phyloP scores from a whole-genome alignment of 2,329 filamentous ascomycete genomes.

The Colletotrichum sublineola region DNA sequence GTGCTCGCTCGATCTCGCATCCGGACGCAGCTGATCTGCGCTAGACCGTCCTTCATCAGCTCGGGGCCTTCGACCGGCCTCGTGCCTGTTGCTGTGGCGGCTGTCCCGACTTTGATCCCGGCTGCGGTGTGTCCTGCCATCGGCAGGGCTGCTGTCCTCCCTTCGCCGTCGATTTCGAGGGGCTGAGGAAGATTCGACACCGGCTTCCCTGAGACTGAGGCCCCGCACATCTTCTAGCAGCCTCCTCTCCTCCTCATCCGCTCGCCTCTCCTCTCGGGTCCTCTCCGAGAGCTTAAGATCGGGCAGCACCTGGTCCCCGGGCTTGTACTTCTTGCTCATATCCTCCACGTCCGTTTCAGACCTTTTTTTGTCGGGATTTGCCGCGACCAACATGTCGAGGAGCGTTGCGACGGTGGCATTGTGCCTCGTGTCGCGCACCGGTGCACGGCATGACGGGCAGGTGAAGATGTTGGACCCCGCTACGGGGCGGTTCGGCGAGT shows the following conservation, averaged over 20 bases:
- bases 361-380: constrained; percentile 82
- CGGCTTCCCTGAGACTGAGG: constrained; percentile 78
- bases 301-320: constrained; percentile 85
- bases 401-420: constrained; percentile 93
- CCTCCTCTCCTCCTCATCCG: constrained; percentile 76
- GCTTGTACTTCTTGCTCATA: constrained; percentile 81
- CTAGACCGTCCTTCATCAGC: constrained; percentile 48
- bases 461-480: constrained; percentile 74
- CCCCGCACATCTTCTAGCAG: constrained; percentile 79
- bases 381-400: constrained; percentile 86
- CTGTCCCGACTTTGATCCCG: constrained; percentile 44
- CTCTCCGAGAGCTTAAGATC: constrained; percentile 65
- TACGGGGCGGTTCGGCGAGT: constrained; percentile 62
- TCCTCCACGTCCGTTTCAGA: constrained; percentile 80
- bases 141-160: constrained; percentile 40
- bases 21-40: constrained; percentile 55
- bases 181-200: constrained; percentile 58
- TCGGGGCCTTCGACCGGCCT: constrained; percentile 50
- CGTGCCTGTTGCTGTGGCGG: constrained; percentile 47
- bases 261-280: constrained; percentile 65
- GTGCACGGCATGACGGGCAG: constrained; percentile 91
- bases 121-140: constrained; percentile 37
- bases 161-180: constrained; percentile 45
- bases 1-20: constrained; percentile 51
- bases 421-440: constrained; percentile 87